phyloP scores from a whole-genome alignment of 495 filamentous ascomycete genomes.

The Tetracladium setigerum region DNA sequence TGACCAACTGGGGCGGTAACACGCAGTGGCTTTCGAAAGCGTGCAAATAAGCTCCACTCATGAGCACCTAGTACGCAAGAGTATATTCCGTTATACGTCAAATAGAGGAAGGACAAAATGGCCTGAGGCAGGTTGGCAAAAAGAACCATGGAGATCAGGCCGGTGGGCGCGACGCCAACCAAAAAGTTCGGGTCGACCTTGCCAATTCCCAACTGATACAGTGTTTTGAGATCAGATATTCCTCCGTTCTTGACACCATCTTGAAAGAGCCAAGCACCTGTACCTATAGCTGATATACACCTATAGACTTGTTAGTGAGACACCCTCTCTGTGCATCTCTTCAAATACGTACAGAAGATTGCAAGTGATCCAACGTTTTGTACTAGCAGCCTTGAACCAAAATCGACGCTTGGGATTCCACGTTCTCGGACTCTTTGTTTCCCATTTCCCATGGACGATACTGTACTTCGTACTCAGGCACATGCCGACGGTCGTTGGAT shows the following conservation, averaged over 20 bases:
- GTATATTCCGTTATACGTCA: slow-evolving; percentile 34
- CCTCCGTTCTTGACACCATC: not conserved
- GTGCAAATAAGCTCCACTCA: slow-evolving; percentile 25
- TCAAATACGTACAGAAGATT: slow-evolving; percentile 1
- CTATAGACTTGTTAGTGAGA: not conserved
- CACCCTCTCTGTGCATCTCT: too few species aligned
- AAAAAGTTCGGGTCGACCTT: slow-evolving; percentile 2
- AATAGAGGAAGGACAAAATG: slow-evolving; percentile 29
- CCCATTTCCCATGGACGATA: slow-evolving; percentile 2
- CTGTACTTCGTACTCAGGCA: slow-evolving; percentile 17
- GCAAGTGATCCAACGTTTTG: slow-evolving; percentile 11
- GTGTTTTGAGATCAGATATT: slow-evolving; percentile 1
- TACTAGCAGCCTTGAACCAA: slow-evolving; percentile 10
- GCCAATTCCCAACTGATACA: slow-evolving; percentile 8
- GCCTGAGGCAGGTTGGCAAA: slow-evolving; percentile 37
- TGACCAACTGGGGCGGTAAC: slow-evolving; percentile 34
- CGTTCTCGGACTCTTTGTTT: not conserved
- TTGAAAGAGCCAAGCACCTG: not conserved
- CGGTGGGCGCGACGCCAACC: not conserved
- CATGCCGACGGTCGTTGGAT: slow-evolving; percentile 27
- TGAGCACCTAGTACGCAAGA: slow-evolving; percentile 26
- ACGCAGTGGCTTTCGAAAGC: slow-evolving; percentile 29
- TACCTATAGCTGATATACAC: not conserved
- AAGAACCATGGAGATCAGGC: slow-evolving; percentile 13
- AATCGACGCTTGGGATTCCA: slow-evolving; percentile 8